Percentiles rank a stretch among this genome's conserved stretches.
Conservation (phyloP, 2,329 filamentous ascomycete species). For the Talaromyces sp. region DNA sequence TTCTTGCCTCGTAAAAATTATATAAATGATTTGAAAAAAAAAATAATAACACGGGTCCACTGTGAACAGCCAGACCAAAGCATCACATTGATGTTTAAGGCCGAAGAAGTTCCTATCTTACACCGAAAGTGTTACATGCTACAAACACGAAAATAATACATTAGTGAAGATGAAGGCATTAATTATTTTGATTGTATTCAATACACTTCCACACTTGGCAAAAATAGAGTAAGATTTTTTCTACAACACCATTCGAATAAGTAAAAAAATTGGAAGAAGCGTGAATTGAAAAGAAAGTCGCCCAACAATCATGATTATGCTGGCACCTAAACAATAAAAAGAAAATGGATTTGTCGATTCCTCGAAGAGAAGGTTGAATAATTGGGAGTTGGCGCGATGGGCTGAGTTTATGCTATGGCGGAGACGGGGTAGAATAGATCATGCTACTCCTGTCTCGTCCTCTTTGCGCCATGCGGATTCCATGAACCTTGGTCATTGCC, state of each 20-base stretch:
- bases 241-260: neutral
- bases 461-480: constrained; percentile 78
- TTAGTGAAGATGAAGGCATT: neutral
- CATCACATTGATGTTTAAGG: neutral
- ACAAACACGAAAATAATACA: neutral
- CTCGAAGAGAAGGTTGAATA: neutral
- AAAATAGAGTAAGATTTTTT: neutral
- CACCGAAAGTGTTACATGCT: too few relatives aligned
- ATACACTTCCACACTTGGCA: neutral
- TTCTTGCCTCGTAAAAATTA: too few relatives aligned
- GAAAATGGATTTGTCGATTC: neutral
- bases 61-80: too few relatives aligned
- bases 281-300: neutral
- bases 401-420: neutral
- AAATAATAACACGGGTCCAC: too few relatives aligned
- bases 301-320: neutral
- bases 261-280: neutral
- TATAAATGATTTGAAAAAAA: too few relatives aligned
- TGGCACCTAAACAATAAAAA: neutral
- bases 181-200: neutral
- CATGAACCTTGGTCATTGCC: constrained; percentile 59
- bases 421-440: too few relatives aligned
- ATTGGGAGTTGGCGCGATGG: neutral
- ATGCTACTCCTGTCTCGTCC: constrained; percentile 67
- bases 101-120: neutral